phyloP scores from a whole-genome alignment of 2,329 filamentous ascomycete species.

The Hyphodiscus sp. region DNA sequence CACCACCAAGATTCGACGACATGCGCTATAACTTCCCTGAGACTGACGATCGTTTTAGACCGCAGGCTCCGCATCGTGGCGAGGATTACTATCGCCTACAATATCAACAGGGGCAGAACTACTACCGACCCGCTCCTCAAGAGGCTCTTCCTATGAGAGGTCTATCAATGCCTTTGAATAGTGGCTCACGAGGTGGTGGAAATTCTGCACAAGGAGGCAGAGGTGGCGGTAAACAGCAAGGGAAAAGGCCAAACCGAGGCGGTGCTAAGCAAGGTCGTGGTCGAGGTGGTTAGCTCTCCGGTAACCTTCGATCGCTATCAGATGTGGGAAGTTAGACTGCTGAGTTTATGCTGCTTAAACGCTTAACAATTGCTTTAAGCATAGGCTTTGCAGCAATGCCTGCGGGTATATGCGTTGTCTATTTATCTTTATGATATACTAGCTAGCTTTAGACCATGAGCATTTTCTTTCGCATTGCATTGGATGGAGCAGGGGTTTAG shows the following conservation, averaged over 20 bases:
- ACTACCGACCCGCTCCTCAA: background rate
- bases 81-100: background rate
- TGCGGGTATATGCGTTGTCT: background rate
- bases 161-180: background rate
- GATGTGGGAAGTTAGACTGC: no score
- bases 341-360: background rate
- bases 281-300: background rate
- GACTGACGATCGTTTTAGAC: background rate
- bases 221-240: background rate
- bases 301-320: no score
- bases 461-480: background rate
- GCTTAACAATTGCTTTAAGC: background rate
- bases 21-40: background rate
- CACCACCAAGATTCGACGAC: conserved; percentile 4
- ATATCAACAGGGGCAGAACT: background rate
- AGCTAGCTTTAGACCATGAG: background rate
- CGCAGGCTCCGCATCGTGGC: background rate
- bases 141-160: background rate
- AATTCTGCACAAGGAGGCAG: background rate
- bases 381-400: background rate
- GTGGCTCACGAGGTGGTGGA: background rate
- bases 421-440: background rate
- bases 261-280: background rate
- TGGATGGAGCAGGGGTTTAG: background rate
- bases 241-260: background rate